Evolutionary conservation across 768 basidiomycete species (phyloP).

Genomic region (Cantharellus cinnabarinus): DNA sequence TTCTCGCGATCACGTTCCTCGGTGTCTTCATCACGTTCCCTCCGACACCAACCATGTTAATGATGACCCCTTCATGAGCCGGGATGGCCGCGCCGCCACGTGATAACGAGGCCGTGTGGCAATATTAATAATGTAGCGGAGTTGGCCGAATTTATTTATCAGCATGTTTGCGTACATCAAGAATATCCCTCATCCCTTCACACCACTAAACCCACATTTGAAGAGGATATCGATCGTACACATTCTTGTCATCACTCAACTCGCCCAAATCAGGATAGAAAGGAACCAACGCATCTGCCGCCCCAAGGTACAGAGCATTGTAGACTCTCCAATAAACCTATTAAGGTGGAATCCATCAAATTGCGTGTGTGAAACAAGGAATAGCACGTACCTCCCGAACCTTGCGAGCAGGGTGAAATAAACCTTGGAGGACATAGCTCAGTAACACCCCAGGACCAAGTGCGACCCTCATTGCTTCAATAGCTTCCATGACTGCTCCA

Average conservation of each 20-base stretch:
- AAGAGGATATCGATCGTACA: slow-evolving; percentile 66
- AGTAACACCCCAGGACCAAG: slow-evolving; percentile 84
- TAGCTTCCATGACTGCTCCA: slow-evolving; percentile 92
- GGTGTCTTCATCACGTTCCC: too few species aligned
- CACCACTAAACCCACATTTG: slow-evolving; percentile 51
- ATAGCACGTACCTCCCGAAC: slow-evolving; percentile 65
- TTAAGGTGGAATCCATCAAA: neutral
- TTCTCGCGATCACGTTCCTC: too few species aligned
- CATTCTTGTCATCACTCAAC: slow-evolving; percentile 77
- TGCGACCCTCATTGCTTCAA: slow-evolving; percentile 93
- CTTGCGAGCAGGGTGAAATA: slow-evolving; percentile 94
- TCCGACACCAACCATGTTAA: too few species aligned
- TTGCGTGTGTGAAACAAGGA: neutral
- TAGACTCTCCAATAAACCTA: slow-evolving; percentile 85
- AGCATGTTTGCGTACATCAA: too few species aligned
- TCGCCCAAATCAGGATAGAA: slow-evolving; percentile 87
- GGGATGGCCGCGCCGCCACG: too few species aligned
- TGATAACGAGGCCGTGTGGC: too few species aligned
- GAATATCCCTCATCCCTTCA: too few species aligned
- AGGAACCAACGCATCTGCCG: slow-evolving; percentile 78
- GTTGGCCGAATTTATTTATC: too few species aligned
- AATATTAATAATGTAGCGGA: too few species aligned
- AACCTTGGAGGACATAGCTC: slow-evolving; percentile 80
- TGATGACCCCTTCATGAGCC: too few species aligned
- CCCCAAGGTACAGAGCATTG: slow-evolving; percentile 83